These are phyloP conservation scores for Poterioochromonas sp. DNA, from an alignment of 352 stramenopile genomes.

Conservation along the genomic window DNA sequence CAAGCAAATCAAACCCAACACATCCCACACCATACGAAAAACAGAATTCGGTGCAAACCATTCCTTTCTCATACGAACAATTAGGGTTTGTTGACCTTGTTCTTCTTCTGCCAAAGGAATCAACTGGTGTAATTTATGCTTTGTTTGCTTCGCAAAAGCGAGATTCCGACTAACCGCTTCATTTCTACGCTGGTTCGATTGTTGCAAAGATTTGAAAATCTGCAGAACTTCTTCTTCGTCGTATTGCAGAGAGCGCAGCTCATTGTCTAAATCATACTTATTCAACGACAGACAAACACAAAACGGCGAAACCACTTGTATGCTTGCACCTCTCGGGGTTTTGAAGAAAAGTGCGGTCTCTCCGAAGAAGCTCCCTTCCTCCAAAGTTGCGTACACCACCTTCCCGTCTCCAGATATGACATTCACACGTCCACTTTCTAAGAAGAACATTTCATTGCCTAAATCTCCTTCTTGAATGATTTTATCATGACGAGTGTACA, in stretches of 20 bases:
- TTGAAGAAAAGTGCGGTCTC: not conserved
- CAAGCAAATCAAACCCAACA: not conserved
- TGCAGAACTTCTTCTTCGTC: not conserved
- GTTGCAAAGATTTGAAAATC: not conserved
- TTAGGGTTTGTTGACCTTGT: not conserved
- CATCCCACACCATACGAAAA: not conserved
- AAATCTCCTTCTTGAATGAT: not conserved
- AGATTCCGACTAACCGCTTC: not conserved
- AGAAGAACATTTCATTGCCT: slow-evolving; percentile 9
- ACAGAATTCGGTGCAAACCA: not conserved
- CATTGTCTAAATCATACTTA: not conserved
- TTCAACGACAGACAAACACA: not conserved
- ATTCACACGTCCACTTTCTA: not conserved
- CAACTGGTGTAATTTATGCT: not conserved
- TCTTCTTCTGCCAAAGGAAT: not conserved
- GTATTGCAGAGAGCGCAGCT: not conserved
- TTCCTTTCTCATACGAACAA: not conserved
- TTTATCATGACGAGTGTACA: not conserved
- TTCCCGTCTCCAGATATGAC: not conserved
- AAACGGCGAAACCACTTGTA: not conserved
- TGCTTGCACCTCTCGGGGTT: not conserved
- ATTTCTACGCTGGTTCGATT: not conserved
- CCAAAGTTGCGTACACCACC: not conserved
- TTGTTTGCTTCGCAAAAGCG: no score
- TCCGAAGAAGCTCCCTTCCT: not conserved